Evolutionary conservation across 176 grass and related monocot genomes (phyloP).

Genomic region (Coix lacrymajobi): DNA sequence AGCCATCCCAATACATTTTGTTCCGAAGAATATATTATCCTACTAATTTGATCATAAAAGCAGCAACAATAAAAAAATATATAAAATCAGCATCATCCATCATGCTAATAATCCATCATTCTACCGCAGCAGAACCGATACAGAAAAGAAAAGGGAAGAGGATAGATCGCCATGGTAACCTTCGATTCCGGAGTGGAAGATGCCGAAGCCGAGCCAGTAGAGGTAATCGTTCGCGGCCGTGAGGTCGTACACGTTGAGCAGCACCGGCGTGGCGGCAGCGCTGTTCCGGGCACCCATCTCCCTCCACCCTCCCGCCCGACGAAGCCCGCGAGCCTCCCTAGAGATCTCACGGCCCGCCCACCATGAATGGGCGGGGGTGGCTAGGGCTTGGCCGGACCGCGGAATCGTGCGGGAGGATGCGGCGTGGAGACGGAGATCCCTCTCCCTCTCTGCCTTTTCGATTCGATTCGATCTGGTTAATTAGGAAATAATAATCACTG

Average conservation of each 20-base stretch:
- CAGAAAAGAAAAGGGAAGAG: neutral
- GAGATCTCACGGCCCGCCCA: slow-evolving; percentile 51
- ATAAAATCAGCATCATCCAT: neutral
- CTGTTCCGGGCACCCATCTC: slow-evolving; percentile 27
- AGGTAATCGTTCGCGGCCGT: slow-evolving; percentile 68
- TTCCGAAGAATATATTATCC: neutral
- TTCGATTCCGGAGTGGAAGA: slow-evolving; percentile 89
- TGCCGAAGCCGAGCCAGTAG: slow-evolving; percentile 66
- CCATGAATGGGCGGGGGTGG: slow-evolving; percentile 22
- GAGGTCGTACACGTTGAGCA: slow-evolving; percentile 81
- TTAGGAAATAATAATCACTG: neutral
- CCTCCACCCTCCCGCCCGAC: slow-evolving; percentile 1
- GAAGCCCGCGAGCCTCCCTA: slow-evolving; percentile 26
- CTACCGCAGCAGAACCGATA: neutral
- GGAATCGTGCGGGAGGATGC: slow-evolving; percentile 6
- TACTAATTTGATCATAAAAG: neutral
- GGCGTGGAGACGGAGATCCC: neutral
- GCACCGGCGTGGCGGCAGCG: slow-evolving; percentile 34
- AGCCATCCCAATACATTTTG: neutral
- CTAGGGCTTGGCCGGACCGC: slow-evolving; percentile 38
- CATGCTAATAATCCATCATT: neutral
- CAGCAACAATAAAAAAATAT: neutral
- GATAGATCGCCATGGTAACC: neutral
- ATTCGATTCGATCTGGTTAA: slow-evolving; percentile 2
- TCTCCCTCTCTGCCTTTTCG: neutral